These are phyloP conservation scores for Penicillium pancosmium DNA, from an alignment of 495 filamentous ascomycete genomes.

Conservation along the genomic window DNA sequence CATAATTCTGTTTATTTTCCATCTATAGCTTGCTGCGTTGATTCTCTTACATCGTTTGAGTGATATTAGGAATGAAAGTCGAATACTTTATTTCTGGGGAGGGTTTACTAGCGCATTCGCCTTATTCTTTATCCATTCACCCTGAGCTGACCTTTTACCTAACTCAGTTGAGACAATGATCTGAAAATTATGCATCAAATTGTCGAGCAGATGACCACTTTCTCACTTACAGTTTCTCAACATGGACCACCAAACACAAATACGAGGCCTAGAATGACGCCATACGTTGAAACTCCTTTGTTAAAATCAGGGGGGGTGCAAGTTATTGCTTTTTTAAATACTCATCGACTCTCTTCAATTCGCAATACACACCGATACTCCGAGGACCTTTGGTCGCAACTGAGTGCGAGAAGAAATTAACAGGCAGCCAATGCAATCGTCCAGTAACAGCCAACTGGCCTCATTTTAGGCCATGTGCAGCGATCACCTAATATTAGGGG, in stretches of 20 bases:
- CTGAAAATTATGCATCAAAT: neutral
- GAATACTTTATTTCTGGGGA: too few relatives aligned
- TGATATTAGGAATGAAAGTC: too few relatives aligned
- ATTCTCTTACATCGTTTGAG: too few relatives aligned
- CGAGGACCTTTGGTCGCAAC: neutral
- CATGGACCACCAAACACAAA: too few relatives aligned
- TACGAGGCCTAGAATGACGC: neutral
- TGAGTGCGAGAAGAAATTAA: neutral
- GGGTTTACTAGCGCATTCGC: too few relatives aligned
- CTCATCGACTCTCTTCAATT: neutral
- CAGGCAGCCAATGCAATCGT: slow-evolving; percentile 7
- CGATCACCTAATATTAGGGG: slow-evolving; percentile 5
- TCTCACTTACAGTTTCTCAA: too few relatives aligned
- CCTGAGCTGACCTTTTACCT: too few relatives aligned
- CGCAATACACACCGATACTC: neutral
- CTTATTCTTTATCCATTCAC: too few relatives aligned
- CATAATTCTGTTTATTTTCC: too few relatives aligned
- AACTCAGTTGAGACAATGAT: neutral
- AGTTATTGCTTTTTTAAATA: neutral
- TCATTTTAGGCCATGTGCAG: slow-evolving; percentile 17
- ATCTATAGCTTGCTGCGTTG: too few relatives aligned
- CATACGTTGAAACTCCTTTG: neutral
- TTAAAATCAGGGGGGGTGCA: neutral
- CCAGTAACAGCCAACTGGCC: neutral
- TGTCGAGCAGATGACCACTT: neutral